Percentiles rank a stretch among this genome's conserved stretches.
Evolutionary conservation across 306 rosid species (phyloP).

Genomic region (Quercus robur): DNA sequence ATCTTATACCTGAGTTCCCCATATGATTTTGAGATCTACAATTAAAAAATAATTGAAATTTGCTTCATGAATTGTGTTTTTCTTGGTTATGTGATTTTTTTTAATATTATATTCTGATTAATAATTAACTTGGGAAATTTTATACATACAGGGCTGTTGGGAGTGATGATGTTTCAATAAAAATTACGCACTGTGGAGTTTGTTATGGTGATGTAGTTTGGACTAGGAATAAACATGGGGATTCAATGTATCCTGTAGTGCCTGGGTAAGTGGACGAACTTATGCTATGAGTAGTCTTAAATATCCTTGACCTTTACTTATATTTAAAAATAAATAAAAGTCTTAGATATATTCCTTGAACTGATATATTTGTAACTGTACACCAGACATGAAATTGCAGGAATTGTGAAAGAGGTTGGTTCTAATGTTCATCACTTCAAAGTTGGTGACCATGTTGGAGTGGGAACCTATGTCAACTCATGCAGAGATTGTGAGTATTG

Average conservation of each 20-base stretch:
- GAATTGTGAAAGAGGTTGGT: slow-evolving; percentile 44
- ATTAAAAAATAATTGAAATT: not conserved
- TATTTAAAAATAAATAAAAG: too few relatives aligned
- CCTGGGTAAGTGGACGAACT: slow-evolving; percentile 32
- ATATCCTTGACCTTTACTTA: too few relatives aligned
- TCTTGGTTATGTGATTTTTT: not conserved
- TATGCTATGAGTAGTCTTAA: not conserved
- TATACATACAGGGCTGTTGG: slow-evolving; percentile 30
- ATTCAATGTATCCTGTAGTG: slow-evolving; percentile 42
- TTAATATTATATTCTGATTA: not conserved
- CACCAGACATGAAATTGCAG: slow-evolving; percentile 54
- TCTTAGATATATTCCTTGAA: not conserved
- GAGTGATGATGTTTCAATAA: slow-evolving; percentile 37
- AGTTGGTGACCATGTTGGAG: slow-evolving; percentile 54
- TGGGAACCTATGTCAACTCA: slow-evolving; percentile 48
- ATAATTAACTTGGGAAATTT: not conserved
- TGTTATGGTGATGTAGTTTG: slow-evolving; percentile 46
- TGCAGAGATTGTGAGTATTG: slow-evolving; percentile 51
- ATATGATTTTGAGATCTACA: not conserved
- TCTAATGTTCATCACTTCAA: slow-evolving; percentile 33
- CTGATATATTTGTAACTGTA: slow-evolving; percentile 1
- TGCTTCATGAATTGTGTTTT: not conserved
- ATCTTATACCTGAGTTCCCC: not conserved
- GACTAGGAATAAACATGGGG: slow-evolving; percentile 40
- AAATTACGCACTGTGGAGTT: slow-evolving; percentile 44